These are phyloP conservation scores for Pseudonitzschia multiseries DNA, from an alignment of 108 stramenopile species.

Conservation along the genomic window DNA sequence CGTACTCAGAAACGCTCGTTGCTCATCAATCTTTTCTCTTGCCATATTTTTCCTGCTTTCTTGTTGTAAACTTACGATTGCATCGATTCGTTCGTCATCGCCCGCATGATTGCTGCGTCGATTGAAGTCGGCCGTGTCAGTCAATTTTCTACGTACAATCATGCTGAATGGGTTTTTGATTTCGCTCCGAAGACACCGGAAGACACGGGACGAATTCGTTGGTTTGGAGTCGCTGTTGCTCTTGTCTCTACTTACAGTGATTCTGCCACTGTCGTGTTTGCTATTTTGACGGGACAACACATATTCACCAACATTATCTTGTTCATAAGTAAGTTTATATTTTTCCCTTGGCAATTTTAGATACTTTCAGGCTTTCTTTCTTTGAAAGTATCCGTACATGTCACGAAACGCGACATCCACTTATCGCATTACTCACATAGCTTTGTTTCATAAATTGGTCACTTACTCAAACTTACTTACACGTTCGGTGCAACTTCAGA, in stretches of 20 bases:
- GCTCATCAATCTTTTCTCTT: too few relatives aligned
- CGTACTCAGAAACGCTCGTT: too few relatives aligned
- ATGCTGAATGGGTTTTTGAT: neutral
- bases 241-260: neutral
- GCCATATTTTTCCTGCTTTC: too few relatives aligned
- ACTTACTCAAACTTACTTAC: too few relatives aligned
- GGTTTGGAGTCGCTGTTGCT: neutral
- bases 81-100: neutral
- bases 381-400: neutral
- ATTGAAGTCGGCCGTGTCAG: neutral
- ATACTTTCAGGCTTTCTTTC: neutral
- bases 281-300: neutral
- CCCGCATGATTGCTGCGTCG: too few relatives aligned
- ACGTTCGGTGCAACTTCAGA: neutral
- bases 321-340: conserved; percentile 7
- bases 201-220: neutral
- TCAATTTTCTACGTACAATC: neutral
- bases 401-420: too few relatives aligned
- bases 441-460: too few relatives aligned
- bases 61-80: neutral
- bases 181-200: neutral
- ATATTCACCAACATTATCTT: neutral
- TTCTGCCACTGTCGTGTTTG: neutral
- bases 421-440: too few relatives aligned
- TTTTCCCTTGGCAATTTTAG: neutral